Conservation (phyloP, 768 basidiomycete genomes). For the Candolleomyces aberdarensis region DNA sequence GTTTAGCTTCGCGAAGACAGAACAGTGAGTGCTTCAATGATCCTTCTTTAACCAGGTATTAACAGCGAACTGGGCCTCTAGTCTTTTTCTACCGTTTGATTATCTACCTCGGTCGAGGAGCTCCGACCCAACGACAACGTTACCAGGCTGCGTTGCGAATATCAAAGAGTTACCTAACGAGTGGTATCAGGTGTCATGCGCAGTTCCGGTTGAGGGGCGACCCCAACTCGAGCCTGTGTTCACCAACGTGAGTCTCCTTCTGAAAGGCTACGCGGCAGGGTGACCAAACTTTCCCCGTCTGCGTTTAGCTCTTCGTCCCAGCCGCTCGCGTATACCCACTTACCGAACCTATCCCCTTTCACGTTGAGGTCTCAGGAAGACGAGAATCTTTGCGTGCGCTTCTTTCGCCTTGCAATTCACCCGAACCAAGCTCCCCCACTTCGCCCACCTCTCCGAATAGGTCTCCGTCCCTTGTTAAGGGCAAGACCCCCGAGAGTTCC, state of each 20-base stretch:
- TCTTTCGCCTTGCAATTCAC: conserved; percentile 20
- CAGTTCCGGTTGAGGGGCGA: conserved; percentile 32
- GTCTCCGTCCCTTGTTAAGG: conserved; percentile 12
- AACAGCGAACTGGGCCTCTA: conserved; percentile 13
- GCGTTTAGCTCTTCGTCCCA: conserved; percentile 56
- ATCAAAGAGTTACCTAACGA: conserved; percentile 65
- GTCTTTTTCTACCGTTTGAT: conserved; percentile 45
- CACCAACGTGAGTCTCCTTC: conserved; percentile 45
- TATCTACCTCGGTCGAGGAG: conserved; percentile 56
- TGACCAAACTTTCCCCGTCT: neutral
- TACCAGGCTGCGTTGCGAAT: conserved; percentile 48
- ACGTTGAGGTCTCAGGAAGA: conserved; percentile 55
- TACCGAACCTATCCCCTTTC: conserved; percentile 58
- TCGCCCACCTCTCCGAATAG: conserved; percentile 9
- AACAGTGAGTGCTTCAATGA: conserved; percentile 34
- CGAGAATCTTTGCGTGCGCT: conserved; percentile 45
- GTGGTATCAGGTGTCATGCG: conserved; percentile 50
- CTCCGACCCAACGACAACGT: conserved; percentile 46
- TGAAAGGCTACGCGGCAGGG: neutral
- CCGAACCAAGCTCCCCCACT: conserved; percentile 17
- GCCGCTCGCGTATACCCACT: conserved; percentile 52
- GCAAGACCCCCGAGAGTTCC: neutral
- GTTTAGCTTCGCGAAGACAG: conserved; percentile 40
- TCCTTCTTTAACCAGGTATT: neutral
- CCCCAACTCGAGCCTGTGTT: conserved; percentile 38